Evolutionary conservation across 2,329 filamentous ascomycete genomes (phyloP).

Genomic region (Xylogone sp.): DNA sequence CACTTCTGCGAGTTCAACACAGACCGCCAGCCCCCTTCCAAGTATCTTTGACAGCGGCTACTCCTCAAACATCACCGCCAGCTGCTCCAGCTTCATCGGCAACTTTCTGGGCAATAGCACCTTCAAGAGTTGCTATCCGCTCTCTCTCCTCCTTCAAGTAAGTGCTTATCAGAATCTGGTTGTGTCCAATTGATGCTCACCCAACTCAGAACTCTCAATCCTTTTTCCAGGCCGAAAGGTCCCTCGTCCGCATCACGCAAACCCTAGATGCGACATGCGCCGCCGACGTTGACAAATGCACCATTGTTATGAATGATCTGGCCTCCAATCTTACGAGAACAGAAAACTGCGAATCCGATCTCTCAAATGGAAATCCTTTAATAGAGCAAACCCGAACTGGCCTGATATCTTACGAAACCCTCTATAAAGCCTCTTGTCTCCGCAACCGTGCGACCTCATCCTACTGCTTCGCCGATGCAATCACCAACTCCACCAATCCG

Average conservation of each 20-base stretch:
- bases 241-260: conserved; percentile 67
- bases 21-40: conserved; percentile 45
- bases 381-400: conserved; percentile 74
- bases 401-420: conserved; percentile 69
- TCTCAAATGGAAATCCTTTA: conserved; percentile 59
- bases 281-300: conserved; percentile 63
- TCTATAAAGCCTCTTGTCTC: conserved; percentile 80
- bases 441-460: conserved; percentile 59
- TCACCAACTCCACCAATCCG: conserved; percentile 68
- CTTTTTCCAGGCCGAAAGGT: conserved; percentile 78
- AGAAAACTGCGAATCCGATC: conserved; percentile 70
- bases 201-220: conserved; percentile 65
- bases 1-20: conserved; percentile 11
- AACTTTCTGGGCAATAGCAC: conserved; percentile 22
- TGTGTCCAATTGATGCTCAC: not conserved
- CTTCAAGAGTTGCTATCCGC: conserved; percentile 63
- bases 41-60: conserved; percentile 64
- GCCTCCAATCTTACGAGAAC: conserved; percentile 60
- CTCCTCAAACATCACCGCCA: conserved; percentile 54
- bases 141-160: conserved; percentile 81
- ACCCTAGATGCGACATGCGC: conserved; percentile 77
- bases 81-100: conserved; percentile 24
- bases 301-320: conserved; percentile 57
- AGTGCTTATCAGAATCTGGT: conserved; percentile 20
- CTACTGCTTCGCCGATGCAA: conserved; percentile 81